Percentiles rank a stretch among this genome's conserved stretches.
Conservation (phyloP, 1,284 basidiomycete genomes). For the Trichosporon sp. region DNA sequence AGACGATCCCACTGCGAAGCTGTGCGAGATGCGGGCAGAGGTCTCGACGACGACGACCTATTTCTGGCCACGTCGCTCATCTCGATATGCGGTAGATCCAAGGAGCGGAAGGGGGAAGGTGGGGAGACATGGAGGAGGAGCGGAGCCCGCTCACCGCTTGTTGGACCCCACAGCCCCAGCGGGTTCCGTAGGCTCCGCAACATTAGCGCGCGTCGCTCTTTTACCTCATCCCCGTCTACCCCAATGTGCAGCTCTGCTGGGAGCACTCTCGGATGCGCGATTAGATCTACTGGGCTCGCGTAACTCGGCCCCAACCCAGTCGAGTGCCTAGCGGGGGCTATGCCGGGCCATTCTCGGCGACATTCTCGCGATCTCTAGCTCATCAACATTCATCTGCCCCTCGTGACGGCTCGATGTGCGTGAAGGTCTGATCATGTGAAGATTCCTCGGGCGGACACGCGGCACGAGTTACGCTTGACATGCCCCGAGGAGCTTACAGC, state of each 20-base stretch:
- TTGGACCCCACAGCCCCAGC: background rate
- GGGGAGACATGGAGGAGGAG: background rate
- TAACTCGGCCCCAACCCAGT: background rate
- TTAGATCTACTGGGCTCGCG: background rate
- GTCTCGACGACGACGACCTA: background rate
- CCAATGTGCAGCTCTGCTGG: no score
- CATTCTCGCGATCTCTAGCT: background rate
- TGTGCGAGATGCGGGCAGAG: background rate
- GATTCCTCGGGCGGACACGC: background rate
- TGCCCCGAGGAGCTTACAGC: slow-evolving; percentile 1
- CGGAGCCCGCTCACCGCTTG: background rate
- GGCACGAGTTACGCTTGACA: background rate
- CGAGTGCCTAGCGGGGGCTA: background rate
- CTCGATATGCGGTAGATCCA: no score
- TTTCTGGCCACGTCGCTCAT: background rate
- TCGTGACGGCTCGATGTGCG: background rate
- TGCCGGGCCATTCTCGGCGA: background rate
- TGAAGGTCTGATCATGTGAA: background rate
- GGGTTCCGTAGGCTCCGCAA: background rate
- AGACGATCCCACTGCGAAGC: background rate
- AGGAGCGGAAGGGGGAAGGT: no score
- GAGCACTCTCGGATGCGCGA: background rate
- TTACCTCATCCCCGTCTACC: background rate
- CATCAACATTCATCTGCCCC: background rate
- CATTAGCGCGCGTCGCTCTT: background rate